Evolutionary conservation across 1,284 basidiomycete genomes (phyloP), one percentile per base, ranked within the genome.

Genomic region (Cutaneotrichosporon dermatis): DNA sequence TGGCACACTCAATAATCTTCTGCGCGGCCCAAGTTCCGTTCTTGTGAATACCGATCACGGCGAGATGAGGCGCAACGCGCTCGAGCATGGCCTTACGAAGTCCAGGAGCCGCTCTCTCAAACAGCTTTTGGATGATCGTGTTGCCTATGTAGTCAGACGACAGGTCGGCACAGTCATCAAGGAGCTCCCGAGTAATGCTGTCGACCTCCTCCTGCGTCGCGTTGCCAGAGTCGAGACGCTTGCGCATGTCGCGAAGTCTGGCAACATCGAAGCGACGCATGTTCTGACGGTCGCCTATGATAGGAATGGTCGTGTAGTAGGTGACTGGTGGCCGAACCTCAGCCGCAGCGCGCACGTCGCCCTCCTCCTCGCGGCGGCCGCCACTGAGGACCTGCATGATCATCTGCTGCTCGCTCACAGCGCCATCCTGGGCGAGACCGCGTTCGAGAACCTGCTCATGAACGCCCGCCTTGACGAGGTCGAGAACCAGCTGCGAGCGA

Each of bases 21-120:
- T 99, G 96, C 3, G 94, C 95, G 1, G 96, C 95, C 96, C 96
- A 99, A 0, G 96, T 99, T 43, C 96, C 96, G 70, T 99, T 99
- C 82, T 99, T 99, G 82, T 99, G 96, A 54, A 95, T 93, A 52
- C 96, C 96, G 66, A 98, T 96, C 84, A 92, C 92, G 34, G 95
- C 96, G 33, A 99, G 82, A 75, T 96, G 90, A 55, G 96, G 96
- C 3, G 88, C 86, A 60, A 99, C 88, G 50, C 92, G 87, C 72
- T 98, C 92, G 49, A 99, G 82, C 90, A 99, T 93, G 13, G 86
- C 85, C 65, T 90, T 83, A 67, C 94, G 85, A 51, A 92, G 86
- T 3, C 72, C 77, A 42, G 87, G 80, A 16, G 90, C 90, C 71
- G 91, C 92, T 66, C 86, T 88, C 78, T 98, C 95, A 69, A 97